Evolutionary conservation across 768 basidiomycete species (phyloP).

Genomic region (Tricholoma bakamatsutake): DNA sequence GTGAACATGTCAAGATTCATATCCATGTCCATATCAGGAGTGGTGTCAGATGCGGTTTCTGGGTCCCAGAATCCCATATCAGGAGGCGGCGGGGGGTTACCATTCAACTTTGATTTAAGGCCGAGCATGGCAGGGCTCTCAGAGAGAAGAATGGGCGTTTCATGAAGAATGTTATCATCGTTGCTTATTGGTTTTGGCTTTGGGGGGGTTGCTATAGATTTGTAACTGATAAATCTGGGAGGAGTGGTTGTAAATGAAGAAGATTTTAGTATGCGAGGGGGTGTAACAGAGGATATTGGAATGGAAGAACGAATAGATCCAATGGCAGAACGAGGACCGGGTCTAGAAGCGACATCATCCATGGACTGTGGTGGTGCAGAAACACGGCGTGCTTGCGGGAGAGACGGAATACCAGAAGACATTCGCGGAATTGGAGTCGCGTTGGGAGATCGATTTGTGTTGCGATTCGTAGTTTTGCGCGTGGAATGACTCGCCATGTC

Average conservation of each 20-base stretch:
- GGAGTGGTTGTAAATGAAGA: not conserved
- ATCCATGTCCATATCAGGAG: constrained; percentile 12
- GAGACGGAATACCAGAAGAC: constrained; percentile 32
- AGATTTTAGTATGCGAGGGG: not conserved
- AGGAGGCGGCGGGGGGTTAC: constrained; percentile 7
- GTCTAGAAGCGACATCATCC: constrained; percentile 3
- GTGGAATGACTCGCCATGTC: too few relatives aligned
- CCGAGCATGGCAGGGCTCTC: constrained; percentile 10
- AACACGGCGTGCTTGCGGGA: constrained; percentile 30
- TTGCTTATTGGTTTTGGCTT: constrained; percentile 1
- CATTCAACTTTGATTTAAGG: constrained; percentile 14
- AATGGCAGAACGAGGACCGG: not conserved
- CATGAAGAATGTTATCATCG: not conserved
- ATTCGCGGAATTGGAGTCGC: constrained; percentile 43
- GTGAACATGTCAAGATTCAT: constrained; percentile 76
- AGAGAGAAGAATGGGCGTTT: not conserved
- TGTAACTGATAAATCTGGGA: constrained; percentile 1
- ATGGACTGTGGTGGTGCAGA: constrained; percentile 29
- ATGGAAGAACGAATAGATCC: not conserved
- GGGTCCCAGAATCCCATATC: constrained; percentile 34
- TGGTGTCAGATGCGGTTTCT: constrained; percentile 31
- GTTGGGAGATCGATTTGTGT: constrained; percentile 35
- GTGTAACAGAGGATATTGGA: not conserved
- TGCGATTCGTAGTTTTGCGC: too few relatives aligned
- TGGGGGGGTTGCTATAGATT: too few relatives aligned